Conservation (phyloP, 805 yeast genomes). For the Ascoidea rubescens region DNA sequence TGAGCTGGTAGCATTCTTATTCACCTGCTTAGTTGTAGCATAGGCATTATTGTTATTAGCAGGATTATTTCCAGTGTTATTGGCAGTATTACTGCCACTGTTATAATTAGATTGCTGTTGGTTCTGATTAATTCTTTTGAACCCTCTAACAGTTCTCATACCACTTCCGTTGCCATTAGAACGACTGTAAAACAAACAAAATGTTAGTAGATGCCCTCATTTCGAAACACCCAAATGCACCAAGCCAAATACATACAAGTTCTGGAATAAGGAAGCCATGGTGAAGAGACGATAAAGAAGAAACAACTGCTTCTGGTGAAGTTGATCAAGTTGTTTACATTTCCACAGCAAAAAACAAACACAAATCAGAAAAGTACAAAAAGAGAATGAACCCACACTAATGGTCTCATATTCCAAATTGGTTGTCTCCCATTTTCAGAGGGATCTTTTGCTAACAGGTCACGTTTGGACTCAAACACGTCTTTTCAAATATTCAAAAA, state of each 20-base stretch:
- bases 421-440: not conserved
- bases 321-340: too few species aligned
- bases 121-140: conserved; percentile 20
- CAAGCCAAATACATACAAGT: conserved; percentile 13
- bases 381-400: too few species aligned
- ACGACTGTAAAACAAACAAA: conserved; percentile 16
- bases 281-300: not conserved
- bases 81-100: conserved; percentile 9
- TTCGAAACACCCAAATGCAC: not conserved
- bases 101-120: not conserved
- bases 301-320: too few species aligned
- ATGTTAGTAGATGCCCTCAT: not conserved
- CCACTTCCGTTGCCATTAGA: conserved; percentile 30
- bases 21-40: conserved; percentile 18
- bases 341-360: not conserved
- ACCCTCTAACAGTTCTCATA: conserved; percentile 31
- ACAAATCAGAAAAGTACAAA: not conserved
- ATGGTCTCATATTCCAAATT: not conserved
- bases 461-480: not conserved
- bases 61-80: conserved; percentile 11
- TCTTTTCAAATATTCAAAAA: not conserved
- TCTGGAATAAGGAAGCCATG: conserved; percentile 16
- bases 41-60: conserved; percentile 7
- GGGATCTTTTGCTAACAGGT: not conserved
- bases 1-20: conserved; percentile 17